Evolutionary conservation across 2,329 filamentous ascomycete species (phyloP), one percentile per base, ranked within the genome.

Genomic region (Botryosphaeria dothidea): DNA sequence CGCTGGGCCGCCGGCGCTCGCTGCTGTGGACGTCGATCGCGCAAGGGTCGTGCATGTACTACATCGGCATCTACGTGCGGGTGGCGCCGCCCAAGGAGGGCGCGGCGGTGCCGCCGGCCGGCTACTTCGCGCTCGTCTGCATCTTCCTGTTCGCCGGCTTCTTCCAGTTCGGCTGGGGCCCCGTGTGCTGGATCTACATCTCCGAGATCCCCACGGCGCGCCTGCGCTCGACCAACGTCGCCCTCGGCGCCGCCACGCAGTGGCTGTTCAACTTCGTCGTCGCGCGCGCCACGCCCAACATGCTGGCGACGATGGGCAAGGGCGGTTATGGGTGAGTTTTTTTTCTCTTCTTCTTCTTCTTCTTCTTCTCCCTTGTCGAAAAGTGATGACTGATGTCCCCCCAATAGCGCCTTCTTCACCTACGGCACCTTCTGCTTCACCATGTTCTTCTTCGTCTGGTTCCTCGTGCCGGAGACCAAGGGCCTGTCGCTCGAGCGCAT

Each of bases 241-340:
- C 88, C 1, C 81, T 92, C 52, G 89, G 84, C 0, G 88, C 89
- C 0, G 87, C 86, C 1, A 90, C 87, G 0, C 88, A 92, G 71
- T 91, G 89, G 89, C 75, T 92, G 4, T 91, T 92, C 76, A 92
- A 92, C 73, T 90, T 92, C 67, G 85, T 91, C 9, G 87, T 92
- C 65, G 89, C 89, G 1, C 36, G 87, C 65, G 87, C 87, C 36
- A 88, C 89, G 3, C 86, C 89, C 1, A 87, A 85, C 52, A 91
- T 92, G 89, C 81, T 91, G 71, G 81, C 81, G 9, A 85, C 81
- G 0, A 81, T 84, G 60, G 84, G 83, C 9, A 71, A 72, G 17
- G 76, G 79, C 52, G 78, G 82, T 29, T 64, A 58, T 19, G 62
- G 62, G 60, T 63, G 7, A 52, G 60, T 54, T 13, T 3, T 41